These are phyloP conservation scores for Colletotrichum sp. DNA, from an alignment of 2,329 filamentous ascomycete species.

Conservation along the genomic window DNA sequence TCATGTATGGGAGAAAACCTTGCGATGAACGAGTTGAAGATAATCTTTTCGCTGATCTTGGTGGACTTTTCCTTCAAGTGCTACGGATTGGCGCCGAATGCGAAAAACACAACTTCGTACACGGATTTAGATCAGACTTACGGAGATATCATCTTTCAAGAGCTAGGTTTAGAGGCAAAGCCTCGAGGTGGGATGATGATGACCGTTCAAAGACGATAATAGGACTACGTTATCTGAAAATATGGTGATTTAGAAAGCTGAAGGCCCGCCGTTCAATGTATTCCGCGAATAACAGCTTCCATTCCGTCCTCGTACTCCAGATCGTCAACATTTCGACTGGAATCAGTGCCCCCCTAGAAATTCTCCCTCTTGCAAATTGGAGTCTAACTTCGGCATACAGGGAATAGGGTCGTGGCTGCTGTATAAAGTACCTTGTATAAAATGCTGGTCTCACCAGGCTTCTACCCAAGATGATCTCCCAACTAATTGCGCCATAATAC, in stretches of 20 bases:
- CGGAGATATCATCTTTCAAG: not conserved
- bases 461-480: too few relatives aligned
- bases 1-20: not conserved
- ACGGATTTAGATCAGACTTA: not conserved
- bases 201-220: not conserved
- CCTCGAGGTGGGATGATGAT: not conserved
- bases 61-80: not conserved
- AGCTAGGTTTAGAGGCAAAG: not conserved
- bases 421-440: too few relatives aligned
- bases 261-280: not conserved
- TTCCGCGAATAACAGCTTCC: not conserved
- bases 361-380: too few relatives aligned
- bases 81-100: not conserved
- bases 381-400: too few relatives aligned
- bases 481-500: too few relatives aligned
- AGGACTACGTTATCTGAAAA: not conserved
- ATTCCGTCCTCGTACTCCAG: not conserved
- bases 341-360: too few relatives aligned
- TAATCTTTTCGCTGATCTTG: not conserved
- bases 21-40: not conserved
- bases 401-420: too few relatives aligned
- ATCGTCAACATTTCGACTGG: too few relatives aligned
- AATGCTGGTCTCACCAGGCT: too few relatives aligned
- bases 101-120: not conserved
- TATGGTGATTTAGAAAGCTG: not conserved